Base-by-base conservation (phyloP, 768 basidiomycete genomes). In the Agaricus blazei region DNA sequence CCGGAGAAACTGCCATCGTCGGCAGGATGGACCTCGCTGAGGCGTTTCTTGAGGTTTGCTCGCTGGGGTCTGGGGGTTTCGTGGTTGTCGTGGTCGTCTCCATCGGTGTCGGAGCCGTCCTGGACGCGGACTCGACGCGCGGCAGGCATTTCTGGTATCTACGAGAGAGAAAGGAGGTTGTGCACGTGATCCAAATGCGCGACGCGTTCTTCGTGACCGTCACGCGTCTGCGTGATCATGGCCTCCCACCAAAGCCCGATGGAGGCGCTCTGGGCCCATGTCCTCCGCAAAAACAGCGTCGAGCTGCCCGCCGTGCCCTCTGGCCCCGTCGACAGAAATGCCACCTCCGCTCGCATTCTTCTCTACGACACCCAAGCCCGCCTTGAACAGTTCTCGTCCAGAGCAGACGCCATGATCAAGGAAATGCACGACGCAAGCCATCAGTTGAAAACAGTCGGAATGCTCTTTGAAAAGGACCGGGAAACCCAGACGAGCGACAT, bases 321-420 rank as follows among this genome's bases (percentile, higher is more conserved):
- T 41, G 72, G 73, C 9, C 83, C 87, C 3, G 60, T 79, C 28
- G 87, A 90, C 69, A 88, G 79, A 60, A 78, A 79, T 9, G 81
- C 78, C 11, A 85, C 87, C 3, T 86, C 88, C 5, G 84, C 84
- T 70, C 80, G 87, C 40, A 77, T 89, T 60, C 75, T 90, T 11
- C 70, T 90, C 23, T 81, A 89, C 59, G 88, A 90, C 64, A 88
- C 86, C 0, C 86, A 88, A 54, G 79, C 78, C 23, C 81, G 84
- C 58, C 75, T 90, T 36, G 86, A 90, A 67, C 79, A 72, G 60
- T 89, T 90, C 57, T 80, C 84, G 0, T 70, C 70, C 6, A 76
- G 77, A 29, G 78, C 84, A 12, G 82, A 80, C 42, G 68, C 68
- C n/a, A 72, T 89, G 24, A 67, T 80, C 1, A 66, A 67, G 9